phyloP scores from a whole-genome alignment of 2,329 filamentous ascomycete species.

The Ophiostoma sp. region DNA sequence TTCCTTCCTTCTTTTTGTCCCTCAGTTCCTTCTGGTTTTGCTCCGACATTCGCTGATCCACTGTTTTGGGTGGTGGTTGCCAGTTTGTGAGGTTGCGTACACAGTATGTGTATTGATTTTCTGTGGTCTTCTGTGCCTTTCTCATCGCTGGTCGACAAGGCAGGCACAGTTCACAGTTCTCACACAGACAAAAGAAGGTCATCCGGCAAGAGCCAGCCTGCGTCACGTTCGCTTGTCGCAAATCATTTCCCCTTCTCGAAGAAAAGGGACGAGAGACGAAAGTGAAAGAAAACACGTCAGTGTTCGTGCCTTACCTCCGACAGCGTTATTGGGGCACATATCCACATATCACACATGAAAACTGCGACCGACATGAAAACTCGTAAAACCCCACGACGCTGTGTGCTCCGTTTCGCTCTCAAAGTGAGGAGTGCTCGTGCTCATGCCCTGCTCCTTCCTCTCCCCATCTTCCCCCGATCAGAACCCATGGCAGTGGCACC shows the following conservation, averaged over 20 bases:
- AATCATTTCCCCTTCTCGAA: conserved; percentile 13
- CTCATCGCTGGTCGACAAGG: neutral
- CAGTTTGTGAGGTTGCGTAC: neutral
- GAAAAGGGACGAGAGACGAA: neutral
- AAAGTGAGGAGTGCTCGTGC: neutral
- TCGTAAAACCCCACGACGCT: neutral
- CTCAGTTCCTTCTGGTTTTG: neutral
- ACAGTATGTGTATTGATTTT: neutral
- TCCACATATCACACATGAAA: neutral
- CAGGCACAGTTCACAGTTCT: neutral
- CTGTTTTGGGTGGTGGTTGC: neutral
- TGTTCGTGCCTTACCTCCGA: neutral
- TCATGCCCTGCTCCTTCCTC: neutral
- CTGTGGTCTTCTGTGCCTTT: neutral
- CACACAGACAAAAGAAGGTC: neutral
- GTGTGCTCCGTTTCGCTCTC: neutral
- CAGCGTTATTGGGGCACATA: neutral
- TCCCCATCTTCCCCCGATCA: neutral
- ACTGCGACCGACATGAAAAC: neutral
- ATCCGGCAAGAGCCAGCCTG: neutral
- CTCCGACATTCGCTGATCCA: conserved; percentile 11
- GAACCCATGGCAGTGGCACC: conserved; percentile 30
- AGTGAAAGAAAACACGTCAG: neutral
- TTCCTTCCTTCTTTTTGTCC: neutral
- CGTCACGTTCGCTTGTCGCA: conserved; percentile 8